phyloP scores from a whole-genome alignment of 371 early-diverging fungal species.

The Apophysomyces trapeziformis region DNA sequence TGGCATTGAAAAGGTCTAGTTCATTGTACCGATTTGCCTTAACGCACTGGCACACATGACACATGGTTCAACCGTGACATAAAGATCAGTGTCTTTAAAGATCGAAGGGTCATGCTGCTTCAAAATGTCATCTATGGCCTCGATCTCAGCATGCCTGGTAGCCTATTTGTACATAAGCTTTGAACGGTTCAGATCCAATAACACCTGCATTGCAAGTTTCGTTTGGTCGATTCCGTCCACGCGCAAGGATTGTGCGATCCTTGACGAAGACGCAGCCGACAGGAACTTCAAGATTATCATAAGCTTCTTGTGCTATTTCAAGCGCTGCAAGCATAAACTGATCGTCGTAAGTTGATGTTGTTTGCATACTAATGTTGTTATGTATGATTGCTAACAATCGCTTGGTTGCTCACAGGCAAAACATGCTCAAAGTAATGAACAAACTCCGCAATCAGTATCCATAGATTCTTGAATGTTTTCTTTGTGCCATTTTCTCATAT shows the following conservation, averaged over 20 bases:
- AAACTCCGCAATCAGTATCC: no score
- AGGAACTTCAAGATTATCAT: slow-evolving; percentile 90
- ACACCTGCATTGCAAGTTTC: slow-evolving; percentile 80
- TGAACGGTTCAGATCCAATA: neutral
- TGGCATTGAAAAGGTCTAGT: neutral
- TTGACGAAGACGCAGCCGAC: slow-evolving; percentile 98
- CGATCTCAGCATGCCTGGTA: slow-evolving; percentile 93
- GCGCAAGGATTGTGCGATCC: slow-evolving; percentile 63
- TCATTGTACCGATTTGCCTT: slow-evolving; percentile 53
- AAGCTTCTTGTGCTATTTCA: slow-evolving; percentile 82
- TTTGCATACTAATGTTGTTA: slow-evolving; percentile 20
- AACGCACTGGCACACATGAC: slow-evolving; percentile 98
- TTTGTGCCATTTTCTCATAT: no score
- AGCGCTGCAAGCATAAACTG: slow-evolving; percentile 47
- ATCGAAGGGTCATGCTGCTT: slow-evolving; percentile 38
- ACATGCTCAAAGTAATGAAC: no score
- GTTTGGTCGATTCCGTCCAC: slow-evolving; percentile 87
- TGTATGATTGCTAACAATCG: no score
- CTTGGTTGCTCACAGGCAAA: no score
- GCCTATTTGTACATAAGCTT: slow-evolving; percentile 54
- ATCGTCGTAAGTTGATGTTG: slow-evolving; percentile 31
- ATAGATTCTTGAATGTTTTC: no score
- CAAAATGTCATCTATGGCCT: slow-evolving; percentile 84
- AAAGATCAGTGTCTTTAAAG: slow-evolving; percentile 73
- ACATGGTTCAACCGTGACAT: slow-evolving; percentile 99